Conservation (phyloP, 352 stramenopile species). For the Phytophthora syringae region DNA sequence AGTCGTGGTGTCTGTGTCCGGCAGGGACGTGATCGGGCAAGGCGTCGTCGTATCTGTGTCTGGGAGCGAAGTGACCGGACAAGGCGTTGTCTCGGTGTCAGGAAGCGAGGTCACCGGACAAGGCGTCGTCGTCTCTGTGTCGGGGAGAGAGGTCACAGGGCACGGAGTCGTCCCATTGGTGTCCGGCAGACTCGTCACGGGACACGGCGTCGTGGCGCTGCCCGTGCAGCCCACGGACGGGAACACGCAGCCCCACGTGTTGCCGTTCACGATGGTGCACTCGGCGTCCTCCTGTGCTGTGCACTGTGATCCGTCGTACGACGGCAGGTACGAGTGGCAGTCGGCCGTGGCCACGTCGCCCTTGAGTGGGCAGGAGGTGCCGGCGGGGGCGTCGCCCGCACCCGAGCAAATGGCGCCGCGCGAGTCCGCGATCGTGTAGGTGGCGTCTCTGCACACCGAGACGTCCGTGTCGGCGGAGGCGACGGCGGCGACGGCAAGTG, state of each 20-base stretch:
- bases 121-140: slow-evolving; percentile 13
- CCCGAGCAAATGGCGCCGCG: slow-evolving; percentile 63
- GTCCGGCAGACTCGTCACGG: slow-evolving; percentile 23
- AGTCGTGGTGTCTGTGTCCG: not conserved
- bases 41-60: slow-evolving; percentile 11
- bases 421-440: slow-evolving; percentile 43
- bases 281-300: slow-evolving; percentile 42
- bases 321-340: slow-evolving; percentile 56
- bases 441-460: slow-evolving; percentile 52
- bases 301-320: slow-evolving; percentile 47
- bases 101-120: slow-evolving; percentile 15
- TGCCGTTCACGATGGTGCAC: slow-evolving; percentile 47
- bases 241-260: slow-evolving; percentile 50
- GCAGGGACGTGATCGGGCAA: slow-evolving; percentile 11
- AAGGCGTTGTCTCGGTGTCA: slow-evolving; percentile 9
- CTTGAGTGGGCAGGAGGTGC: slow-evolving; percentile 55
- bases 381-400: slow-evolving; percentile 34
- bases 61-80: slow-evolving; percentile 5
- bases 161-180: slow-evolving; percentile 19
- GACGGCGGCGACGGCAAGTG: slow-evolving; percentile 20
- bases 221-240: slow-evolving; percentile 32
- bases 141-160: slow-evolving; percentile 16
- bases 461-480: slow-evolving; percentile 40
- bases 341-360: slow-evolving; percentile 46
- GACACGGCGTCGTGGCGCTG: slow-evolving; percentile 19